phyloP scores from a whole-genome alignment of 805 yeast species.

The Myxozyma sirexii region DNA sequence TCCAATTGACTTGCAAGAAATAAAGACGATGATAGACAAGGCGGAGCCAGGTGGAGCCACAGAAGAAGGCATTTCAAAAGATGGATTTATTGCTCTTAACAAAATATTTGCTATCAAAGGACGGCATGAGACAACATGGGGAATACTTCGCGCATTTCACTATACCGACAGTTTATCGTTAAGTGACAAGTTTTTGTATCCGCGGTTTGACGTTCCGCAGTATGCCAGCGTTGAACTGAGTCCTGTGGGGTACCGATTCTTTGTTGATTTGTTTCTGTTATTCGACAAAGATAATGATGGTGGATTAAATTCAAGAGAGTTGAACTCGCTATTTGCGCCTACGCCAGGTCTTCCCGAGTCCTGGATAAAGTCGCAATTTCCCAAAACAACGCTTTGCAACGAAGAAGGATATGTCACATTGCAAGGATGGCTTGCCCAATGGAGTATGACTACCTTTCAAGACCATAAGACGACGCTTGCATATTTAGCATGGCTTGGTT shows the following conservation, averaged over 20 bases:
- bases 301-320: constrained; percentile 77
- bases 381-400: constrained; percentile 83
- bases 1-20: constrained; percentile 44
- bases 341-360: constrained; percentile 90
- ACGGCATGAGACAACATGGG: constrained; percentile 97
- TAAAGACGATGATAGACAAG: constrained; percentile 44
- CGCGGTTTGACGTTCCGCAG: constrained; percentile 68
- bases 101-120: constrained; percentile 87
- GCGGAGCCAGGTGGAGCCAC: constrained; percentile 41
- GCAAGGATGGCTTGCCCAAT: constrained; percentile 99
- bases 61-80: constrained; percentile 39
- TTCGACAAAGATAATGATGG: constrained; percentile 98
- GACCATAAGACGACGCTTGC: constrained; percentile 84
- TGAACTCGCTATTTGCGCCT: constrained; percentile 70
- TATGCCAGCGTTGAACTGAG: constrained; percentile 85
- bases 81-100: constrained; percentile 77
- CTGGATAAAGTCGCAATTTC: constrained; percentile 87
- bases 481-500: constrained; percentile 88
- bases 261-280: constrained; percentile 83
- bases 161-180: constrained; percentile 91
- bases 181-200: constrained; percentile 76
- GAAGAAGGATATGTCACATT: constrained; percentile 87
- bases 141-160: constrained; percentile 81
- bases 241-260: constrained; percentile 87
- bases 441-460: constrained; percentile 94